phyloP scores from a whole-genome alignment of 192 early-diverging fungal genomes.

The Linnemannia schmuckeri region DNA sequence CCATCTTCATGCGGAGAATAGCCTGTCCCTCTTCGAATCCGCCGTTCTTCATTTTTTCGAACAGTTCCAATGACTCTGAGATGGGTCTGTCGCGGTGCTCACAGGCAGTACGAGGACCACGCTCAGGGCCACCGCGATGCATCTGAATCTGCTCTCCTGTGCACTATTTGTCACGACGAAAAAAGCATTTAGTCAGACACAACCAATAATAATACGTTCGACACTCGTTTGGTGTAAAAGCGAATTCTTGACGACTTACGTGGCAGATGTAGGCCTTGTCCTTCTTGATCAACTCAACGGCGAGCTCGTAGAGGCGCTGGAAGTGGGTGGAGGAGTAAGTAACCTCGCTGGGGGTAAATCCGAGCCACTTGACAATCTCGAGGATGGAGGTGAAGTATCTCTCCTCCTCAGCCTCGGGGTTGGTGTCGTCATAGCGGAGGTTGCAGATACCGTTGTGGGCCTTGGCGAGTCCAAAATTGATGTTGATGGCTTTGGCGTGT shows the following conservation, averaged over 20 bases:
- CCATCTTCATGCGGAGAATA: constrained; percentile 99
- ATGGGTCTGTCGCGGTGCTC: constrained; percentile 93
- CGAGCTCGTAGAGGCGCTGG: constrained; percentile 94
- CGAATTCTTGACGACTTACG: constrained; percentile 17
- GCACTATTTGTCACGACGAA: constrained; percentile 73
- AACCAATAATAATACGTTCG: background rate
- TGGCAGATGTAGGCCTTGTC: constrained; percentile 85
- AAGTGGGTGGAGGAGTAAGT: constrained; percentile 99
- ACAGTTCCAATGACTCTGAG: constrained; percentile 91
- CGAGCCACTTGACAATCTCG: constrained; percentile 96
- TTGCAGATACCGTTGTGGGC: constrained; percentile 92
- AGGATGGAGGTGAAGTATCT: constrained; percentile 95
- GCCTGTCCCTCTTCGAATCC: constrained; percentile 91
- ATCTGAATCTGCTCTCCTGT: constrained; percentile 93
- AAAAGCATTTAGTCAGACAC: background rate
- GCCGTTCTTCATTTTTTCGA: constrained; percentile 99
- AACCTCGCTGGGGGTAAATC: constrained; percentile 91
- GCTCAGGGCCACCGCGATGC: constrained; percentile 91
- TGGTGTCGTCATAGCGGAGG: constrained; percentile 79
- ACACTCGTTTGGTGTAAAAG: no score
- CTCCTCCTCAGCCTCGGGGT: constrained; percentile 92
- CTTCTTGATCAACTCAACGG: constrained; percentile 88
- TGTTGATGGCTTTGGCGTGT: constrained; percentile 99
- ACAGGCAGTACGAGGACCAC: constrained; percentile 90
- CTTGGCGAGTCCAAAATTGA: constrained; percentile 98